A percentile compares a stretch with the other conserved stretches of the same genome.
Conservation (phyloP, 2,329 filamentous ascomycete genomes). For the Paracamarosporium sp. region DNA sequence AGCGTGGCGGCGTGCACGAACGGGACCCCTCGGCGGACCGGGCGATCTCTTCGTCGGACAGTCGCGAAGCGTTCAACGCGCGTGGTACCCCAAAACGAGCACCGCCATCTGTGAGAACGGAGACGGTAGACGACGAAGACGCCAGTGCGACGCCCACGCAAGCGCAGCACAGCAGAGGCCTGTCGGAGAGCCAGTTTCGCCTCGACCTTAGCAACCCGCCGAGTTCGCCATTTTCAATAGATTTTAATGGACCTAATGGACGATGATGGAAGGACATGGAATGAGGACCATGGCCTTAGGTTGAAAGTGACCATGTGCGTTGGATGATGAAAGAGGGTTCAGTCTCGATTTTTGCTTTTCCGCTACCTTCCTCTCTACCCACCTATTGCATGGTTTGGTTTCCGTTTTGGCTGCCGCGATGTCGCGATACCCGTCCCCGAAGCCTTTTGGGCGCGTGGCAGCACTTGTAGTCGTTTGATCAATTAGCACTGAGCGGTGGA, state of each 20-base stretch:
- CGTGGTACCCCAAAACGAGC: constrained; percentile 32
- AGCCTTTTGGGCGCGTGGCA: constrained; percentile 37
- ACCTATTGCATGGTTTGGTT: constrained; percentile 34
- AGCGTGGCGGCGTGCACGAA: constrained; percentile 27
- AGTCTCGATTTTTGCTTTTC: constrained; percentile 26
- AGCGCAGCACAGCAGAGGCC: constrained; percentile 38
- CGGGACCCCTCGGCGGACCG: constrained; percentile 38
- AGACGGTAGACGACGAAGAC: constrained; percentile 35
- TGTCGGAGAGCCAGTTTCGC: constrained; percentile 41
- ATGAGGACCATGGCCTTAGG: neutral
- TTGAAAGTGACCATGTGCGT: constrained; percentile 20
- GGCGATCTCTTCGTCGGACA: constrained; percentile 37
- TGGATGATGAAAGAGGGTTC: constrained; percentile 24
- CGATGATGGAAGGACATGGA: constrained; percentile 2
- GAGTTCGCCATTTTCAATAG: constrained; percentile 47
- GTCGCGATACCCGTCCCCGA: constrained; percentile 43
- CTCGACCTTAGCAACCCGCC: constrained; percentile 44
- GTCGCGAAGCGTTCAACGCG: constrained; percentile 31
- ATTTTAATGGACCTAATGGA: constrained; percentile 35
- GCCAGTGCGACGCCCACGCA: constrained; percentile 42
- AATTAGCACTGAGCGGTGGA: constrained; percentile 40
- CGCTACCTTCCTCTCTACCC: constrained; percentile 12
- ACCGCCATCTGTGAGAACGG: constrained; percentile 30
- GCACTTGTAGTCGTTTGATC: constrained; percentile 31
- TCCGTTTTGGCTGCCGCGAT: constrained; percentile 35